Percentiles rank a stretch among this genome's conserved stretches.
These are phyloP conservation scores for Apiotrichum laibachii DNA, from an alignment of 1,284 basidiomycete genomes.

Conservation along the genomic window DNA sequence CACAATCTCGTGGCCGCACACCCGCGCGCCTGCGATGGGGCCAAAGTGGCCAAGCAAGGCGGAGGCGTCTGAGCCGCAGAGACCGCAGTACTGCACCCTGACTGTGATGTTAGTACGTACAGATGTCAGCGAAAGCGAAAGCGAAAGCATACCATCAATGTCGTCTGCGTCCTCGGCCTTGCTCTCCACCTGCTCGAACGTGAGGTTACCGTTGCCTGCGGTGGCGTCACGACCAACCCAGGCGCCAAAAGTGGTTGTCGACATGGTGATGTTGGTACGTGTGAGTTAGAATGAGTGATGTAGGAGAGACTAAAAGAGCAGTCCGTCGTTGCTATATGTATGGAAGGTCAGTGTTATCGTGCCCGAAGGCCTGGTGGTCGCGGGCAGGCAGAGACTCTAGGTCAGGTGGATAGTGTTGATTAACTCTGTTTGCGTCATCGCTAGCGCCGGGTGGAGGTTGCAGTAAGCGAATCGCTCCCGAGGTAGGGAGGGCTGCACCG, in stretches of 20 bases:
- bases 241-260: slow-evolving; percentile 26
- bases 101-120: slow-evolving; percentile 7
- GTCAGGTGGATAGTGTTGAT: too few relatives aligned
- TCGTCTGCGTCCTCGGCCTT: slow-evolving; percentile 50
- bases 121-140: neutral
- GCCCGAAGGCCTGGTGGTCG: too few relatives aligned
- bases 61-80: slow-evolving; percentile 21
- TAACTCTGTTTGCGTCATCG: too few relatives aligned
- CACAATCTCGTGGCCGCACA: slow-evolving; percentile 36
- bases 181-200: slow-evolving; percentile 43
- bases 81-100: slow-evolving; percentile 20
- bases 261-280: neutral
- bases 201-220: slow-evolving; percentile 47
- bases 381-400: too few relatives aligned
- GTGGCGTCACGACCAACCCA: slow-evolving; percentile 45
- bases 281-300: neutral
- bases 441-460: too few relatives aligned
- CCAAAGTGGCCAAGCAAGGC: slow-evolving; percentile 22
- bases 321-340: too few relatives aligned
- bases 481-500: too few relatives aligned
- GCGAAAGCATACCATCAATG: slow-evolving; percentile 42
- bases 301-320: too few relatives aligned
- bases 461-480: too few relatives aligned
- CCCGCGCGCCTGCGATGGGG: neutral
- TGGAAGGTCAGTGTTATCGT: neutral